Evolutionary conservation across 345 rosid genomes (phyloP).

Genomic region (Lepidium sativum): DNA sequence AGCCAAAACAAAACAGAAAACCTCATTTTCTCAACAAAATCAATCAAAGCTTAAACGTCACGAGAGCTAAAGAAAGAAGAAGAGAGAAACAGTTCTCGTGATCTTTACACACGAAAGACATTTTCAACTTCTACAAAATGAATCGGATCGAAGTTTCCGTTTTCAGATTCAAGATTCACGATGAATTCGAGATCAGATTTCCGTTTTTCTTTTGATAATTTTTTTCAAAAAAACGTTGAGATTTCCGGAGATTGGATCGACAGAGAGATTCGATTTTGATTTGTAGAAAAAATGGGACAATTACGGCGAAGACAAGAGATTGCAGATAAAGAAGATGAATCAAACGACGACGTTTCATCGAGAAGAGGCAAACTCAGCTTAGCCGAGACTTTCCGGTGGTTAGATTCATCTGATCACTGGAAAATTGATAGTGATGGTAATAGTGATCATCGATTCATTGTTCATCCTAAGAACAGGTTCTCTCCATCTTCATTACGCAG

Average conservation of each 20-base stretch:
- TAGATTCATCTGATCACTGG: slow-evolving; percentile 21
- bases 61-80: neutral
- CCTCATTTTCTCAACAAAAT: neutral
- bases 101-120: neutral
- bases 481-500: neutral
- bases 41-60: slow-evolving; percentile 8
- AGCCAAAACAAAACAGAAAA: neutral
- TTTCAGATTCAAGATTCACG: neutral
- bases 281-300: neutral
- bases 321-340: slow-evolving; percentile 24
- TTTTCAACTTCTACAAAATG: neutral
- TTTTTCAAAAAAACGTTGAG: too few relatives aligned
- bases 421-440: slow-evolving; percentile 32
- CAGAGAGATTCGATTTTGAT: neutral
- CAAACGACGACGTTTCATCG: slow-evolving; percentile 37
- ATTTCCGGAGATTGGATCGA: neutral
- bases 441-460: slow-evolving; percentile 28
- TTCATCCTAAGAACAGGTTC: slow-evolving; percentile 69
- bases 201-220: neutral
- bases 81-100: slow-evolving; percentile 9
- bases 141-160: neutral
- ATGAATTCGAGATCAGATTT: neutral
- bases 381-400: slow-evolving; percentile 35
- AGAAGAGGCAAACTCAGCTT: slow-evolving; percentile 41
- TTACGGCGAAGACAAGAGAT: slow-evolving; percentile 23